phyloP scores from a whole-genome alignment of 805 yeast genomes.

The Phaffomyces thermotolerans region DNA sequence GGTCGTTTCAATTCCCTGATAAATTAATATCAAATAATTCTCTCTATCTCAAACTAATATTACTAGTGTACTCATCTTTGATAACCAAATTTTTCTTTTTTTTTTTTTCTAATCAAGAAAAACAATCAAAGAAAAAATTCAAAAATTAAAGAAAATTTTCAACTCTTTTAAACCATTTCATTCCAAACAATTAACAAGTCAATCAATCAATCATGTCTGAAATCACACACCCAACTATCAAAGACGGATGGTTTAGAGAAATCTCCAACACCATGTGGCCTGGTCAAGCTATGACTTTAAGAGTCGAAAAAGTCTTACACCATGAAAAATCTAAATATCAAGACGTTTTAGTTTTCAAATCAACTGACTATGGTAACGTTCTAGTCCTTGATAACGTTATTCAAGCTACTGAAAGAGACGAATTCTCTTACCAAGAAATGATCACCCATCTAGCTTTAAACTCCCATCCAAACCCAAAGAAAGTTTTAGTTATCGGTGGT shows the following conservation, averaged over 20 bases:
- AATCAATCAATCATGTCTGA: constrained; percentile 23
- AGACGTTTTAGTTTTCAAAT: constrained; percentile 88
- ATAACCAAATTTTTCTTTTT: no score
- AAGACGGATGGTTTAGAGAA: constrained; percentile 96
- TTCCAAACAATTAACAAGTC: no score
- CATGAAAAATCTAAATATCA: constrained; percentile 84
- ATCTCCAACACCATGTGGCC: constrained; percentile 97
- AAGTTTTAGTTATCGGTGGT: constrained; percentile 93
- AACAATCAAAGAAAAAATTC: no score
- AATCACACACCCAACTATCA: constrained; percentile 36
- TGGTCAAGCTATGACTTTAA: constrained; percentile 92
- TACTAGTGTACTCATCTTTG: no score
- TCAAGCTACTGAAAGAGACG: constrained; percentile 96
- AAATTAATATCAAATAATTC: no score
- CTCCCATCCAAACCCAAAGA: constrained; percentile 92
- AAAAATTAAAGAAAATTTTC: no score
- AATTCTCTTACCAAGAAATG: constrained; percentile 97
- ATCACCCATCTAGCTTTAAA: constrained; percentile 88
- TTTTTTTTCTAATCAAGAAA: no score
- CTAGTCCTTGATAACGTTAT: constrained; percentile 91
- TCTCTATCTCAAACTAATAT: no score
- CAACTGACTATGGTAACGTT: constrained; percentile 92
- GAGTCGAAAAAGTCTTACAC: constrained; percentile 81
- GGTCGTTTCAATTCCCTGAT: no score
- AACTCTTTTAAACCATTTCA: neutral